A percentile compares a stretch with the other conserved stretches of the same genome.
phyloP scores from a whole-genome alignment of 2,329 filamentous ascomycete genomes.

The Cladophialophora chaetospira region DNA sequence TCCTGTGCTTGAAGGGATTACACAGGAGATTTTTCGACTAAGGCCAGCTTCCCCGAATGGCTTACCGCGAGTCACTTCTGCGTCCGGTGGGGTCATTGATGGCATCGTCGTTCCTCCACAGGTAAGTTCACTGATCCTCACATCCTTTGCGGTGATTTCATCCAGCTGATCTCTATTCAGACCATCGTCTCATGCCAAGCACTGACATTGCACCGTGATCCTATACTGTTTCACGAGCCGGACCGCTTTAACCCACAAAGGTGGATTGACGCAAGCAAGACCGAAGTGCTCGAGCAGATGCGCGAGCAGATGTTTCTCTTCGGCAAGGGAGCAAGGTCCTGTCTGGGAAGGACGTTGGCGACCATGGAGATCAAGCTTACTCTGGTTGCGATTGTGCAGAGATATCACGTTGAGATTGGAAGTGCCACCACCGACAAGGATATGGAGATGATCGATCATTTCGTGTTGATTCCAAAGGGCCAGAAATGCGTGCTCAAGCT shows the following conservation, averaged over 20 bases:
- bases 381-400: conserved; percentile 15
- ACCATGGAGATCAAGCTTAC: conserved; percentile 27
- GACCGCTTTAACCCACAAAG: conserved; percentile 50
- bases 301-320: conserved; percentile 25
- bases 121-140: neutral
- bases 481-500: conserved; percentile 11
- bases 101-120: conserved; percentile 37
- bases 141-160: conserved; percentile 35
- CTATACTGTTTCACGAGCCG: conserved; percentile 49
- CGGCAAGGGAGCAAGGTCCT: conserved; percentile 20
- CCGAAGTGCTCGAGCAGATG: conserved; percentile 10
- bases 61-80: conserved; percentile 44
- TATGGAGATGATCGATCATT: conserved; percentile 28
- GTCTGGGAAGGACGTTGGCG: conserved; percentile 21
- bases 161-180: conserved; percentile 42
- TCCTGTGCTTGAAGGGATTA: conserved; percentile 37
- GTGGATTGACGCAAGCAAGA: conserved; percentile 37
- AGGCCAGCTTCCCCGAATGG: conserved; percentile 47
- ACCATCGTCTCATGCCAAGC: conserved; percentile 49
- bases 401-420: conserved; percentile 14
- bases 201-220: conserved; percentile 54
- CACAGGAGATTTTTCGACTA: conserved; percentile 47
- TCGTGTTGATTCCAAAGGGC: conserved; percentile 24
- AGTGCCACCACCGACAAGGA: conserved; percentile 5
- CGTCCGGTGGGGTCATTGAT: conserved; percentile 41